Evolutionary conservation across 1,284 basidiomycete species (phyloP).

Genomic region (Ustilago tritici): DNA sequence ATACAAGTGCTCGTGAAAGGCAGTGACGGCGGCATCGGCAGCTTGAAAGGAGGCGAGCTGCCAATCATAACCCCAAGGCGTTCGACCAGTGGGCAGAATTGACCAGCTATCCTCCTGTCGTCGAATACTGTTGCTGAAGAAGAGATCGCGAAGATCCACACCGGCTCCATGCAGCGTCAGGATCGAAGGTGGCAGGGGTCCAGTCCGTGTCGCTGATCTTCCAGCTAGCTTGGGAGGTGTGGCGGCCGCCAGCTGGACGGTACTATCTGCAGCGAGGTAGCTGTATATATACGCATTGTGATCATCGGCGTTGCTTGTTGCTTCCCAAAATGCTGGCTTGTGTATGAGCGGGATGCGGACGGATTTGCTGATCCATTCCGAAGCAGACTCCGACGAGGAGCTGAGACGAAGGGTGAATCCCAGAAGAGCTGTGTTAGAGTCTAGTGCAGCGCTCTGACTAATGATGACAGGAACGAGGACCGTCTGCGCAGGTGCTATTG

Average conservation of each 20-base stretch:
- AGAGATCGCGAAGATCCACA: constrained; percentile 73
- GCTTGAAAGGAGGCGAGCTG: constrained; percentile 80
- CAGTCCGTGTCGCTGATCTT: background rate
- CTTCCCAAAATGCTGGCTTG: constrained; percentile 30
- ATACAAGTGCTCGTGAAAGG: constrained; percentile 65
- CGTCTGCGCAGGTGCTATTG: constrained; percentile 10
- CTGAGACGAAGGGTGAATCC: constrained; percentile 4
- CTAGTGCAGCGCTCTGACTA: constrained; percentile 6
- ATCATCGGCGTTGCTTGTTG: constrained; percentile 17
- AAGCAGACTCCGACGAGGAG: background rate
- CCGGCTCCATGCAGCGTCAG: constrained; percentile 86
- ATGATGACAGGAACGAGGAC: constrained; percentile 18
- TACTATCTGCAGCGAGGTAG: constrained; percentile 25
- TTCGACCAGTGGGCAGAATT: constrained; percentile 77
- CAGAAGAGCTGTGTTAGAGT: background rate
- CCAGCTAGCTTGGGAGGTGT: constrained; percentile 39
- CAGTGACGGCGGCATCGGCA: constrained; percentile 76
- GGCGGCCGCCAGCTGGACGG: constrained; percentile 30
- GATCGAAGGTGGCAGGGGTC: constrained; percentile 72
- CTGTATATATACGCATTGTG: constrained; percentile 33
- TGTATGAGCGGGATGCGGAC: constrained; percentile 18
- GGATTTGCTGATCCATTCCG: constrained; percentile 1
- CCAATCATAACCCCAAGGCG: constrained; percentile 82
- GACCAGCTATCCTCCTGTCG: constrained; percentile 77
- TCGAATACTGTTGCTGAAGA: constrained; percentile 73